Percentiles rank a stretch among this genome's conserved stretches.
These are phyloP conservation scores for Aspergillus floridensis DNA, from an alignment of 2,329 filamentous ascomycete species.

Conservation along the genomic window DNA sequence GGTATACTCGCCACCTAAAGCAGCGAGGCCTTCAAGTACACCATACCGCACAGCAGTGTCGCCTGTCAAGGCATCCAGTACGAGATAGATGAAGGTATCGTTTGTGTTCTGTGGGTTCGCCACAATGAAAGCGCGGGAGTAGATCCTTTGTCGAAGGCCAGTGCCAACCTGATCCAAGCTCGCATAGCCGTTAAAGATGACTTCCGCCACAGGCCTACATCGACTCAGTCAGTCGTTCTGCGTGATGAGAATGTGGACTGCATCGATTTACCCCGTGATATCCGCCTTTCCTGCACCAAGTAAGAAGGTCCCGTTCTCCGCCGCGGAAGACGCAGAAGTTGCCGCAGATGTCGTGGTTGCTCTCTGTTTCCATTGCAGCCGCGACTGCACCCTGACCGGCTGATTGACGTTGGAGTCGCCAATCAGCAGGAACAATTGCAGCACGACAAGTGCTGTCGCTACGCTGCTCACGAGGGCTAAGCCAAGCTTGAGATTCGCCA, in stretches of 20 bases:
- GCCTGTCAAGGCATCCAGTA: slow-evolving; percentile 81
- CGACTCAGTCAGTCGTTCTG: not conserved
- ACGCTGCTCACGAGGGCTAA: slow-evolving; percentile 26
- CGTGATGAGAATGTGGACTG: not conserved
- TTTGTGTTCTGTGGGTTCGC: slow-evolving; percentile 63
- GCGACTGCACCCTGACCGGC: slow-evolving; percentile 16
- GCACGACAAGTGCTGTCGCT: slow-evolving; percentile 28
- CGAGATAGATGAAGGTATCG: slow-evolving; percentile 80
- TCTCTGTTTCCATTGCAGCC: slow-evolving; percentile 25
- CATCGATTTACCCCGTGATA: slow-evolving; percentile 60
- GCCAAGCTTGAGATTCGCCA: slow-evolving; percentile 30
- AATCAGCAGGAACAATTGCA: slow-evolving; percentile 31
- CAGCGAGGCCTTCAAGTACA: slow-evolving; percentile 71
- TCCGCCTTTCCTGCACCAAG: slow-evolving; percentile 70
- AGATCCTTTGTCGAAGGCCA: slow-evolving; percentile 81
- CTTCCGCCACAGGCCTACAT: slow-evolving; percentile 74
- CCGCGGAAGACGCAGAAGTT: slow-evolving; percentile 8
- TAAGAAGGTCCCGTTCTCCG: slow-evolving; percentile 53
- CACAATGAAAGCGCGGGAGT: slow-evolving; percentile 86
- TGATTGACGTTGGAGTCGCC: slow-evolving; percentile 17
- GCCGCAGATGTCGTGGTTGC: not conserved
- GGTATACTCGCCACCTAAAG: slow-evolving; percentile 68
- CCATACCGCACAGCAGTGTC: slow-evolving; percentile 86
- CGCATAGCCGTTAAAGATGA: slow-evolving; percentile 91
- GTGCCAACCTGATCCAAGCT: slow-evolving; percentile 77